Evolutionary conservation across 2,329 filamentous ascomycete species (phyloP), one percentile per base, ranked within the genome.

Genomic region (Scleromitrula shiraiana): DNA sequence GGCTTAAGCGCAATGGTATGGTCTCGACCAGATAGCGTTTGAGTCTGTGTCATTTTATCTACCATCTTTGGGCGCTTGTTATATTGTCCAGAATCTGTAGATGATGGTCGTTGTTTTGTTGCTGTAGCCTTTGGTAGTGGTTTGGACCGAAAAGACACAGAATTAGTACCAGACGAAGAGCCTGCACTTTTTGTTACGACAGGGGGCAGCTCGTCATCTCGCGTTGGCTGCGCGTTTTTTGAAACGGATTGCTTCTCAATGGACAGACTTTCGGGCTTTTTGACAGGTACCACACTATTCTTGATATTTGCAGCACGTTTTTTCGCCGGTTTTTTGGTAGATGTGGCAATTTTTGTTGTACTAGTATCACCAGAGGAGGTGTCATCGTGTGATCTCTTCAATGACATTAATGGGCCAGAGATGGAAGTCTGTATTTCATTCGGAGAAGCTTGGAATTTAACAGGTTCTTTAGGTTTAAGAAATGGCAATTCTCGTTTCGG

Each of bases 41-140:
- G 46, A 9, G 62, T 65, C 42, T 65, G 63, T 20, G 63, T 65
- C 12, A 47, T 45, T 40, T 53, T 50, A 50, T 60, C 51, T 12
- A 59, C 45, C 61, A 63, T 62, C 42, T 60, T 64, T 6, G 45
- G 27, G 22, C 57, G 57, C 47, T 63, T 63, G 22, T 43, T 48
- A 23, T 35, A 30, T 9, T 24, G 35, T 22, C 23, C 35, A 4
- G n/a, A 3, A 30, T 30, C 8, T 14, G n/a, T 30, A 30, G 54
- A 15, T 19, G 50, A 35, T 29, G 32, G 20, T 38, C 50, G 54
- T 41, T 60, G 56, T 36, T 51, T 54, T 15, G 47, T 44, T 14
- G 50, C 39, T 19, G 36, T 45, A 15, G 50, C 49, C 40, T 62
- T 61, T 6, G 56, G 50, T 8, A 52, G 46, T n/a, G 59, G 41